These are phyloP conservation scores for Pichia kluyveri DNA, from an alignment of 805 yeast species.

Conservation along the genomic window DNA sequence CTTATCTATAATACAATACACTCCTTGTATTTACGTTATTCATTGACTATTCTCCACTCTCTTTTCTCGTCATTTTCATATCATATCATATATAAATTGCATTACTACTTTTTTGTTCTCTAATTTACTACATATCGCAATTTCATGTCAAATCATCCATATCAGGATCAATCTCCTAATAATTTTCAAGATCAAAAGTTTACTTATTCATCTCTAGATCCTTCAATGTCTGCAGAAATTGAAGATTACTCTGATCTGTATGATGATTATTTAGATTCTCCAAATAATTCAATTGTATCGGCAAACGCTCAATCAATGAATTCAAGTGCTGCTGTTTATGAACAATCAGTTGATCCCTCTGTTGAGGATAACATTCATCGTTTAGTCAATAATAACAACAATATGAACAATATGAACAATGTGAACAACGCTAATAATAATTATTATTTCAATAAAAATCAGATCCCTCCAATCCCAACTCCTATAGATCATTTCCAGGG, in stretches of 20 bases:
- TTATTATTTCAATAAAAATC: not conserved
- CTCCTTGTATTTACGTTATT: no score
- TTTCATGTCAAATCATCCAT: not conserved
- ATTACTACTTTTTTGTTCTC: not conserved
- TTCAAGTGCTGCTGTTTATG: constrained; percentile 8
- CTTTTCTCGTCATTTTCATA: no score
- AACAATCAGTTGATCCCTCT: constrained; percentile 5
- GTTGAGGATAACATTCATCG: no score
- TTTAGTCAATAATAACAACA: no score
- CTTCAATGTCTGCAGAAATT: constrained; percentile 6
- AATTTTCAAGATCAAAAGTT: not conserved
- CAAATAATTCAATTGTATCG: not conserved
- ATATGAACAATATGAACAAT: not conserved
- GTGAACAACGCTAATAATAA: not conserved
- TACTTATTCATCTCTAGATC: constrained; percentile 8
- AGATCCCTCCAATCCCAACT: not conserved
- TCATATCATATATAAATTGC: no score
- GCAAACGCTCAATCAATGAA: not conserved
- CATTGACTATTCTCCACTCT: no score
- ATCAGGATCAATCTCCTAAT: not conserved
- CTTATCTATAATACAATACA: no score
- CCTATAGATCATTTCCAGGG: not conserved
- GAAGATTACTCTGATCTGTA: constrained; percentile 20
- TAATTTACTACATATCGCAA: not conserved
- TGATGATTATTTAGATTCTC: constrained; percentile 20